Base-by-base conservation (phyloP, 1,139 yeast species). In the Yarrowia galli region DNA sequence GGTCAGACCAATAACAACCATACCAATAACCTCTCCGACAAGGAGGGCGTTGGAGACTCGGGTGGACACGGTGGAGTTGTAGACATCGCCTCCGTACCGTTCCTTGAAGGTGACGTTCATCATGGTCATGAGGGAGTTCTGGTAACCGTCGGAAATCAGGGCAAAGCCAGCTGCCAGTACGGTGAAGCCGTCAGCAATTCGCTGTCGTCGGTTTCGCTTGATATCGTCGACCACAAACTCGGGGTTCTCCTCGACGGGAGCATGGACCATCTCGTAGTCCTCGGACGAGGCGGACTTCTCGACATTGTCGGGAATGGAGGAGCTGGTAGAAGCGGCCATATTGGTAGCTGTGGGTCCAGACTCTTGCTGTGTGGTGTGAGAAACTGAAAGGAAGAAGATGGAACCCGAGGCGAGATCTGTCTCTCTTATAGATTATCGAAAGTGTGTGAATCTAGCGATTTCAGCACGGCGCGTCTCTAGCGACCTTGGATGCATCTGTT, bases 81-180 rank as follows among this genome's bases (percentile, higher is more conserved):
- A 86, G 15, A 25, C 46, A 3, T 75, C 77, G 20, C 79, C 73
- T 2, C 85, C 84, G 74, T 85, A 86, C 68, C 80, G 73, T 35
- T 74, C 71, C 4, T 84, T 77, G 72, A 85, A 85, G 25, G 85
- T 80, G 32, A 82, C 76, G 76, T 86, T 86, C 72, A 82, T 72
- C 86, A 86, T 85, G 15, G 88, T 84, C 81, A 87, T 87, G 70
- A 85, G 80, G 71, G 84, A 85, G 74, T 87, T 86, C 73, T 86
- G 89, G 75, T 87, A 87, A 9, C 90, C 90, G 74, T 87, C 90
- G 25, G 87, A 83, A 72, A 85, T 82, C 71, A 87, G 79, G 0
- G 89, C 90, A 68, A 83, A 84, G 22, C 89, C 89, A 16, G 87
- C 82, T 74, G 86, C 83, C 63, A 83, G 73, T 68, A 84, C 82